These are phyloP conservation scores for Leptosphaerulina australis DNA, from an alignment of 2,329 filamentous ascomycete genomes.

Conservation along the genomic window DNA sequence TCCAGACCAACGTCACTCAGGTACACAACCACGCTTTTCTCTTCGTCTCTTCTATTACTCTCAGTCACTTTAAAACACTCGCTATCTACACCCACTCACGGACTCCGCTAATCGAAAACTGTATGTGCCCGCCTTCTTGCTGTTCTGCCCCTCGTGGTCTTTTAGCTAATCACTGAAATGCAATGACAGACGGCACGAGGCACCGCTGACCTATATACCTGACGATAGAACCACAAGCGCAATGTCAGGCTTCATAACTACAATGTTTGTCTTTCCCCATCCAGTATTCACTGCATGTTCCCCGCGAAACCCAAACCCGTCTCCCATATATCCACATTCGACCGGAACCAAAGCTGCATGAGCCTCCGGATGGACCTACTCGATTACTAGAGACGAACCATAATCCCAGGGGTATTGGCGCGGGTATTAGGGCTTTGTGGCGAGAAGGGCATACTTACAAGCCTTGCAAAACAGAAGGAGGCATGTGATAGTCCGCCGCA, in stretches of 20 bases:
- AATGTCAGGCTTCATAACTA: slow-evolving; percentile 82
- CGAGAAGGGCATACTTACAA: slow-evolving; percentile 21
- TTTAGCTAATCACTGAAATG: slow-evolving; percentile 46
- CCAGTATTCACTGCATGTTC: slow-evolving; percentile 40
- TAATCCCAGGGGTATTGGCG: slow-evolving; percentile 17
- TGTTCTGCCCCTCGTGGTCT: slow-evolving; percentile 23
- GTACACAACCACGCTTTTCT: slow-evolving; percentile 10
- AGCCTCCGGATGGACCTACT: slow-evolving; percentile 26
- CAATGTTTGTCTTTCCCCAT: slow-evolving; percentile 68
- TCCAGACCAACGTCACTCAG: slow-evolving; percentile 8
- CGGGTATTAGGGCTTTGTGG: slow-evolving; percentile 2
- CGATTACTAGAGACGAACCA: slow-evolving; percentile 22
- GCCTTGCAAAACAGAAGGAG: slow-evolving; percentile 30
- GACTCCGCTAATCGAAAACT: neutral
- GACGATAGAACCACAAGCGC: slow-evolving; percentile 19
- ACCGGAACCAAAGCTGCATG: slow-evolving; percentile 52
- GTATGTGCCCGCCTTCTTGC: slow-evolving; percentile 30
- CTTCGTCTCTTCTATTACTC: slow-evolving; percentile 5
- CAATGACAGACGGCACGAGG: slow-evolving; percentile 26
- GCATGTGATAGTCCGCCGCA: slow-evolving; percentile 44
- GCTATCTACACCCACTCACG: neutral
- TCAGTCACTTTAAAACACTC: neutral
- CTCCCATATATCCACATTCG: slow-evolving; percentile 53
- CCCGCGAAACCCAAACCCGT: slow-evolving; percentile 46
- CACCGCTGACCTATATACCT: slow-evolving; percentile 27